phyloP scores from a whole-genome alignment of 139 green algal genomes.

The Coccomyxa sp. region DNA sequence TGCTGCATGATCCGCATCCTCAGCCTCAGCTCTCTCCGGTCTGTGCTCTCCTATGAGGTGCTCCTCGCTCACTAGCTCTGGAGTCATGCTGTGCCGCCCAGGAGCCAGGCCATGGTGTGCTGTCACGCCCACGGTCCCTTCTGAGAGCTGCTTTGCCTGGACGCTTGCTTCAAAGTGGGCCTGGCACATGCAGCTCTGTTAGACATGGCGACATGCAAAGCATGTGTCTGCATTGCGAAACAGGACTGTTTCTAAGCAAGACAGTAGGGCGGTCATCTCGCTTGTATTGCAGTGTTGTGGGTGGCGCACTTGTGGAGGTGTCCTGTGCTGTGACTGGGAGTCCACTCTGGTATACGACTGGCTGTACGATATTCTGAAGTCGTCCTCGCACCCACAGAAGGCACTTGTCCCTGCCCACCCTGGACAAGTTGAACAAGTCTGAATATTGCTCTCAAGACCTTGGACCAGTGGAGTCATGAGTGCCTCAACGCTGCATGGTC shows the following conservation, averaged over 20 bases:
- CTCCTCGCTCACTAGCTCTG: slow-evolving; percentile 16
- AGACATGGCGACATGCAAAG: not conserved
- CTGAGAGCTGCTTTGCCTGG: not conserved
- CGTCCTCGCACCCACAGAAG: not conserved
- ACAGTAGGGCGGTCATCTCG: not conserved
- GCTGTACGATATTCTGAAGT: slow-evolving; percentile 20
- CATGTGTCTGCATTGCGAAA: not conserved
- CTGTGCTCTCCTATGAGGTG: not conserved
- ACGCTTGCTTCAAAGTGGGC: no score
- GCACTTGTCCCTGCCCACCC: not conserved
- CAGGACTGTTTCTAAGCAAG: not conserved
- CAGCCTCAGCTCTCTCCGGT: no score
- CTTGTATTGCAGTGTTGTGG: not conserved
- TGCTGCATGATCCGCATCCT: slow-evolving; percentile 1
- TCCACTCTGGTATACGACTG: slow-evolving; percentile 12
- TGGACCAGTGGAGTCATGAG: no score
- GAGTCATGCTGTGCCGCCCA: slow-evolving; percentile 8
- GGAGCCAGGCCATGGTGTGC: no score
- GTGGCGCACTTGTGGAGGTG: not conserved
- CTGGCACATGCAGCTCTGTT: not conserved
- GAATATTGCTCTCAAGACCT: not conserved
- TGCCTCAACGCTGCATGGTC: no score
- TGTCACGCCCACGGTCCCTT: not conserved
- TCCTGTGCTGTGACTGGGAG: not conserved
- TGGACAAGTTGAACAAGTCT: not conserved